Evolutionary conservation across 176 grass and related monocot species (phyloP), one percentile per base, ranked within the genome.

Genomic region (Elymus sibiricus): DNA sequence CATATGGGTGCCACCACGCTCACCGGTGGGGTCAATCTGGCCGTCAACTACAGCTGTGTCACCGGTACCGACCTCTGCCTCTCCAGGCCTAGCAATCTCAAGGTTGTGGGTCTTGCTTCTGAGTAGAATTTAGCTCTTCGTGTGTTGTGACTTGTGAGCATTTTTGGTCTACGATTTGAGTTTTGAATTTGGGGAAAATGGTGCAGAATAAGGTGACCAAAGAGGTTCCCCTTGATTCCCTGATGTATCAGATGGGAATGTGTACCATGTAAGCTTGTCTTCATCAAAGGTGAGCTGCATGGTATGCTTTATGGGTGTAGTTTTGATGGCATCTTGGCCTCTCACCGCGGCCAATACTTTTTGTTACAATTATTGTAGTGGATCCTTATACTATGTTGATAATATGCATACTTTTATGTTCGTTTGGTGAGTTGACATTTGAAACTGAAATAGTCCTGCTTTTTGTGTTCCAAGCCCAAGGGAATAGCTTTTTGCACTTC

Each of bases 201-300:
- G 9, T 83, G 62, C 93, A 98, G 93, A 74, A 89, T 32, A 84
- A 3, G 63, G 88, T 87, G n/a, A 98, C 95, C 5, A 86, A 95
- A 78, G 85, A 93, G 78, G 87, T 95, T 16, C 49, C 76, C 0
- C 89, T 98, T 22, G 86, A 98, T 39, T 93, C 86, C 7, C 11
- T 87, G 44, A 13, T 82, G 27, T 94, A 98, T 60, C 81, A 40
- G 53, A 95, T 90, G 93, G 95, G 43, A 81, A 92, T 4, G 80
- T 95, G 31, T 98, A 91, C 91, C 93, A 98, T 38, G 77, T 92
- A n/a, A n/a, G n/a, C n/a, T n/a, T n/a, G n/a, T n/a, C 25, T 95
- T 95, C 32, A 70, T 98, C 9, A 39, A 92, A 71, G 82, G 90
- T 12, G 43, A 88, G 17, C 49, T 98, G 75, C 79, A 90, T 21